These are phyloP conservation scores for Candida morakotiae DNA, from an alignment of 805 yeast species.

Conservation along the genomic window DNA sequence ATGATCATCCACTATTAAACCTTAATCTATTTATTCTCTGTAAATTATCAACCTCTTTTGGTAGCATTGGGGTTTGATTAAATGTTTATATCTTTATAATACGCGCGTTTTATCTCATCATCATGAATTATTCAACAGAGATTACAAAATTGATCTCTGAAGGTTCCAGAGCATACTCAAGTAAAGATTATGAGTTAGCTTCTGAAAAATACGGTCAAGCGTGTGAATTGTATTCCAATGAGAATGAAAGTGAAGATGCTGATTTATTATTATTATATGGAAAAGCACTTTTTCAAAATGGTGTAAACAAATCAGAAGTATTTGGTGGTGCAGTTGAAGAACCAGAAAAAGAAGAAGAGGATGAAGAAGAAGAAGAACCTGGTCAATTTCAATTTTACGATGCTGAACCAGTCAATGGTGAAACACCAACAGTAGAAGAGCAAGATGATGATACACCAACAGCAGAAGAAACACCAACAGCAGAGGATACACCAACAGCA, in stretches of 20 bases:
- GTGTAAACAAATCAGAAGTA: conserved; percentile 69
- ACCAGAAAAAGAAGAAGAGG: conserved; percentile 18
- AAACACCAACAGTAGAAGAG: conserved; percentile 29
- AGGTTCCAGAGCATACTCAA: conserved; percentile 63
- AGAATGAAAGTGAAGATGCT: conserved; percentile 56
- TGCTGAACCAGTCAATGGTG: conserved; percentile 16
- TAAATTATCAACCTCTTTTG: neutral
- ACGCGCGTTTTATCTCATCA: neutral
- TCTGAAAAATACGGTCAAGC: conserved; percentile 70
- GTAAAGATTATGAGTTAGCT: conserved; percentile 64
- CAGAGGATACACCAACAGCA: conserved; percentile 16
- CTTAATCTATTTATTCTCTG: neutral
- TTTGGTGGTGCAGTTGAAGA: conserved; percentile 49
- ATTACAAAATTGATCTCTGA: conserved; percentile 48
- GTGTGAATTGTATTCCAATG: conserved; percentile 51
- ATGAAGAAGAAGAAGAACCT: conserved; percentile 15
- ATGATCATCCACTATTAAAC: no score
- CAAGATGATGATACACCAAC: conserved; percentile 51
- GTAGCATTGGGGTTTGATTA: neutral
- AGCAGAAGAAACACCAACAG: conserved; percentile 11
- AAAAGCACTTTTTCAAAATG: conserved; percentile 72
- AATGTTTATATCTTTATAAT: neutral
- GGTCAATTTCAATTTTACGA: conserved; percentile 27
- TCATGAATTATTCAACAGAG: conserved; percentile 30
- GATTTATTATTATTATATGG: conserved; percentile 75